These are phyloP conservation scores for Sporisorium exsertum DNA, from an alignment of 1,284 basidiomycete genomes.

Conservation along the genomic window DNA sequence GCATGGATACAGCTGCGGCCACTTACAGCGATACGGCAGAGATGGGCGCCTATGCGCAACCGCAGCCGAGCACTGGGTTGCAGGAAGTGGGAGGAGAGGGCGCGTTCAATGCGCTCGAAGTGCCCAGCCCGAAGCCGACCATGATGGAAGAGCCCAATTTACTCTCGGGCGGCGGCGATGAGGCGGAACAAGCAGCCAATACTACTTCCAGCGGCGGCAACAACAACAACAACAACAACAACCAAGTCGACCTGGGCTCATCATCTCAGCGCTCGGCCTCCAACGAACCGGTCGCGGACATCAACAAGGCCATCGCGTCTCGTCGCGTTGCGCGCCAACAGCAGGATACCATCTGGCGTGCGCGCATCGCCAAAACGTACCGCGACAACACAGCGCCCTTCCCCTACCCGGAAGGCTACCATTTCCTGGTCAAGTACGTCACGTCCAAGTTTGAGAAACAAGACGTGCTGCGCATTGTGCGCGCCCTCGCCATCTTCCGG, in stretches of 20 bases:
- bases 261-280: conserved; percentile 40
- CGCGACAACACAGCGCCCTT: conserved; percentile 60
- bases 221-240: conserved; percentile 5
- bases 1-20: conserved; percentile 38
- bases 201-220: background rate
- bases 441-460: conserved; percentile 88
- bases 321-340: conserved; percentile 46
- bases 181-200: conserved; percentile 17
- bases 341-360: conserved; percentile 60
- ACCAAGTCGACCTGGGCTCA: conserved; percentile 40
- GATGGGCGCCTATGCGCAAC: conserved; percentile 21
- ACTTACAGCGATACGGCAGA: conserved; percentile 44
- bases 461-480: conserved; percentile 91
- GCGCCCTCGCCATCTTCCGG: conserved; percentile 91
- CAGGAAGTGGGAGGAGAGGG: conserved; percentile 25
- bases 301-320: conserved; percentile 48
- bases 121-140: conserved; percentile 45
- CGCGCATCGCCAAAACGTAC: conserved; percentile 65
- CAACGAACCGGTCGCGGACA: conserved; percentile 47
- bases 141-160: conserved; percentile 30
- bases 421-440: conserved; percentile 67
- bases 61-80: conserved; percentile 15
- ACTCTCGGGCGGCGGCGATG: background rate
- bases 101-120: conserved; percentile 55
- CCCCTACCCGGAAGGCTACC: conserved; percentile 68